These are phyloP conservation scores for Marasmius fiardii DNA, from an alignment of 1,284 basidiomycete species.

Conservation along the genomic window DNA sequence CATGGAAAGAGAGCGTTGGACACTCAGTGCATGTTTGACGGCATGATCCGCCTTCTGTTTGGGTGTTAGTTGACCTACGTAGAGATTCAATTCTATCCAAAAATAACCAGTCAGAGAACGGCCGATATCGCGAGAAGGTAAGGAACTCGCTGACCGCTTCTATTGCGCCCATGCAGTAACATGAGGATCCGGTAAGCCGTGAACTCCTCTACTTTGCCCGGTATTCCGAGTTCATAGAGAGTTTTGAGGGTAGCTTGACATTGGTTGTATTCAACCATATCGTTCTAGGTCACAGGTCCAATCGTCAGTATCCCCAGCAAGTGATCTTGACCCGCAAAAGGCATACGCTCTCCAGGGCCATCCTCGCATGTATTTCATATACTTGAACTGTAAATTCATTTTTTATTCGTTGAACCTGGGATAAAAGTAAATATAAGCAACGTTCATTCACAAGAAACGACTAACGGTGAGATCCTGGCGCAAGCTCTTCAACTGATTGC, in stretches of 20 bases:
- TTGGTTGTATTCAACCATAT: constrained; percentile 99
- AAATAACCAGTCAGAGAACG: constrained; percentile 13
- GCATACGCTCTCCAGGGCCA: constrained; percentile 90
- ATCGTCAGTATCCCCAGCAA: constrained; percentile 12
- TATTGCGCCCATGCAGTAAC: constrained; percentile 91
- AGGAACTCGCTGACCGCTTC: constrained; percentile 65
- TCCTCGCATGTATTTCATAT: constrained; percentile 97
- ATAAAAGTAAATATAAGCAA: constrained; percentile 11
- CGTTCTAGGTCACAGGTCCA: constrained; percentile 55
- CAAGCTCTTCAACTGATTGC: constrained; percentile 97
- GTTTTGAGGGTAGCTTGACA: constrained; percentile 91
- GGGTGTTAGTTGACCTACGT: constrained; percentile 93
- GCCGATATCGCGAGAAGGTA: not conserved
- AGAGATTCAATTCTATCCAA: constrained; percentile 84
- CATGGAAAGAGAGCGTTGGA: constrained; percentile 85
- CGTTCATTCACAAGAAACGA: constrained; percentile 14
- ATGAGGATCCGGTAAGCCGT: constrained; percentile 97
- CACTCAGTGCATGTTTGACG: constrained; percentile 86
- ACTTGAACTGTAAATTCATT: constrained; percentile 98
- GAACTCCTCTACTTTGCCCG: constrained; percentile 92
- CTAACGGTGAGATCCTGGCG: constrained; percentile 96
- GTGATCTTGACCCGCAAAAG: constrained; percentile 1
- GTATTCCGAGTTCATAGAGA: constrained; percentile 91
- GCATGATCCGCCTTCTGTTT: constrained; percentile 79
- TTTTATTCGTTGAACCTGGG: constrained; percentile 97